Base-by-base conservation (phyloP, 1,139 yeast species). In the Debaryomyces fabryi region DNA sequence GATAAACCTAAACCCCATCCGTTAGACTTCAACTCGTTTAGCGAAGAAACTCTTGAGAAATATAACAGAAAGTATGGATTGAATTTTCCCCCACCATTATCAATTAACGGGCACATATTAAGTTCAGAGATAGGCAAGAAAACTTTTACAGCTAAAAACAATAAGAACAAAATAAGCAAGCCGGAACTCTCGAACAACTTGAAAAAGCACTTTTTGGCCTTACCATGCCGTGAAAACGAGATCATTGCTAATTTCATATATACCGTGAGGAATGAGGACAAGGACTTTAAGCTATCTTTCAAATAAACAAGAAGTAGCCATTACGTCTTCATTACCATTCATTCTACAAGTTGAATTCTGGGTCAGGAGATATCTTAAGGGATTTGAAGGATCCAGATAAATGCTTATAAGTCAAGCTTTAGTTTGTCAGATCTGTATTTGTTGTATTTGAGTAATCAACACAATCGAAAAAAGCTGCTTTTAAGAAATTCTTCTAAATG, bases 241-340 rank as follows among this genome's bases (percentile, higher is more conserved):
- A 81, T 85, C 37, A 82, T 89, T 38, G 86, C 93, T 39, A 88
- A 85, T 57, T 89, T 89, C 59, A 72, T 89, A 49, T 89, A 89
- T 67, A 82, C 86, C 55, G 89, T 86, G 46, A 81, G 81, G 59
- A 83, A 87, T 60, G 86, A 85, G 53, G 82, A 81, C 55, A 69
- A 69, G 59, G 78, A 71, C 44, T 78, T 76, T 53, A 75, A 74
- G 59, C 63, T 76, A 50, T 61, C 67, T 1, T 73, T 73, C 50
- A 60, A 62, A 46, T 64, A 42, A 51, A 8, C 12, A 15, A 13
- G 34, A 6, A 13, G 18, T n/a, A 13, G 18, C 10, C 9, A 16
- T 4, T 15, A 5, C 9, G 2, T 6, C 3, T 16, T 32, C 20
- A 6, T 27, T 24, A 30, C 13, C 34, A 16, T 12, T 8, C 7